Base-by-base conservation (phyloP, 768 basidiomycete genomes). In the Phylloporus arenicola region DNA sequence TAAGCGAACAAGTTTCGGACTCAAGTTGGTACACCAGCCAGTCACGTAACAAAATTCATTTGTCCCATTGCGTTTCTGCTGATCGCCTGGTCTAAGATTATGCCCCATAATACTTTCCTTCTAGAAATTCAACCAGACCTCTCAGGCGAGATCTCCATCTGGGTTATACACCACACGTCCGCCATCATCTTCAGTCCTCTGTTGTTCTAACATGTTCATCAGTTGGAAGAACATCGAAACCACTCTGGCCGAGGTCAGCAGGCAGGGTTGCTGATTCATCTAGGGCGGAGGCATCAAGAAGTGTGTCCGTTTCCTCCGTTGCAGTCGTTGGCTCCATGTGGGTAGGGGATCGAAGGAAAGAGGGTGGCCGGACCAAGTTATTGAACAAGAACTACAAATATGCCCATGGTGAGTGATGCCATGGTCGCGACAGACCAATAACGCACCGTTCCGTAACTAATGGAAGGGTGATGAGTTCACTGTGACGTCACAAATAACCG, bases 191-290 rank as follows among this genome's bases (percentile, higher is more conserved):
- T 54, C 42, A 55, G 33, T 50, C 50, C 48, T 60, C 56, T 25
- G 35, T 43, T 19, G 51, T 51, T 41, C 64, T 59, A 20, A 69
- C 57, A 25, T 66, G 62, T 27, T 62, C 59, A 45, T 77, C 71
- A 47, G 72, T 71, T 14, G 86, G 86, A 17, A 90, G 72, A 25
- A 92, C 88, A 65, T 93, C 92, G 64, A 77, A 94, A 13, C 92
- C 92, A 53, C 82, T 75, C 67, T 80, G 79, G n/a, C 88, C 88
- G 20, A 93, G 74, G 60, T 88, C 87, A 3, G 80, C 83, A 17
- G 92, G 92, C 9, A 92, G 73, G 11, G 72, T 76, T n/a, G 89
- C 88, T 0, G 90, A 92, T 66, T 92, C 89, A 50, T 92, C 88
- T 45, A 92, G 70, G 17, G 51, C 44, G 19, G 71, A 64, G 11